Evolutionary conservation across 2,329 filamentous ascomycete genomes (phyloP), one percentile per base, ranked within the genome.

Genomic region (Penicillium psychrosexuale): DNA sequence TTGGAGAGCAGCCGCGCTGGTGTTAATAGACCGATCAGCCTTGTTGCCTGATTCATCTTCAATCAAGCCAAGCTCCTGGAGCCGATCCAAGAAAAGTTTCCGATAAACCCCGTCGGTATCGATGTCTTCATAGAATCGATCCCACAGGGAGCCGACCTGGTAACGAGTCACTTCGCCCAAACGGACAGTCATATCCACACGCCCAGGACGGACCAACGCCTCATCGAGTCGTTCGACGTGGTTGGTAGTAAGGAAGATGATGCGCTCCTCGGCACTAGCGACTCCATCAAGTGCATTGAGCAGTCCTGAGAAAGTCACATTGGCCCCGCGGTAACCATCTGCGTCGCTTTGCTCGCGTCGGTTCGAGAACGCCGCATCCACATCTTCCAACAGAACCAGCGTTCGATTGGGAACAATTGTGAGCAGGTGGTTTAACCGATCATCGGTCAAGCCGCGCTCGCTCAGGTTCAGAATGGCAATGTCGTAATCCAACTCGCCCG

Each of bases 181-280:
- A 51, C 90, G 84, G 3, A 96, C 83, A 62, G 90, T 94, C 87
- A 97, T 89, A 73, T 99, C 94, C 0, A 99, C 91, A 46, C 94
- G 84, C 0, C 94, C 94, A 0, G 94, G 94, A 24, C 94, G 83
- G 45, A 97, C 90, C 39, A 99, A 76, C 4, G 94, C 94, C 57
- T 91, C 88, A 67, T 97, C 91, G 1, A 97, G 82, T 38, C 90
- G 83, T 62, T 97, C 91, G 36, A 96, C 85, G 68, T 97, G 91
- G 68, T 99, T 99, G 19, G 93, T 96, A 2, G 94, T 99, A 59
- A 96, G 80, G 73, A 99, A 96, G 1, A 95, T 86, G 59, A 99
- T 89, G 50, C 94, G 84, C 77, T 97, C 93, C 71, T 97, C 94
- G 12, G 91, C 90, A 48, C 92, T 95, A 7, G 91, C 91, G n/a